Base-by-base conservation (phyloP, 192 early-diverging fungal species). In the Mortierella hygrophila region DNA sequence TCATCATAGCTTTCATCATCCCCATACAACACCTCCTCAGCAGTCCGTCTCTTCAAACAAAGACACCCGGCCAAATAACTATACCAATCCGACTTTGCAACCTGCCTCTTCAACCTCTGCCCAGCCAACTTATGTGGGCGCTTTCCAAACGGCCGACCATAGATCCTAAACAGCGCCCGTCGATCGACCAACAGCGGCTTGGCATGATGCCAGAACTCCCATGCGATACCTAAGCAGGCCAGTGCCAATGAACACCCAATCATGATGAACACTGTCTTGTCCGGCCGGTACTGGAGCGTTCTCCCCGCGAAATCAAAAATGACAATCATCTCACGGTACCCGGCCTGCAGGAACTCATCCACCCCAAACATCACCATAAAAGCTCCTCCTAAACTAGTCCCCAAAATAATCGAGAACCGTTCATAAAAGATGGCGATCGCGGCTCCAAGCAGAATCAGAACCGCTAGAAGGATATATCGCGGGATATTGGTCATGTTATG, bases 351-450 rank as follows among this genome's bases (percentile, higher is more conserved):
- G 55, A 92, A 91, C 63, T 89, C 78, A 70, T 94, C 93, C 2
- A 93, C 60, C 8, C 92, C 93, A 32, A 74, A 82, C 68, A 88
- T 77, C 72, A 93, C 49, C 42, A 89, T 40, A 73, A 89, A 93
- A 8, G 91, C 78, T 21, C 93, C 93, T 1, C 83, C 63, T 55
- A 93, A 85, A 46, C 88, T 70, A 0, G 92, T 91, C 3, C 82
- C 79, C 26, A 91, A 6, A 54, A 91, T 90, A 18, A 93, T 70
- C 68, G 88, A 54, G 0, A 88, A 75, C 4, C 82, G 81, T 70
- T 94, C 92, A 70, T 68, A 70, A 21, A 89, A 87, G 0, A 78
- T 79, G 3, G 86, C 74, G 8, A 77, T 52, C 2, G 90, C 63
- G 1, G 73, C 89, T 15, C 89, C 83, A 18, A 92, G 3, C 54